phyloP scores from a whole-genome alignment of 768 basidiomycete species.

The Auriscalpium vulgare region DNA sequence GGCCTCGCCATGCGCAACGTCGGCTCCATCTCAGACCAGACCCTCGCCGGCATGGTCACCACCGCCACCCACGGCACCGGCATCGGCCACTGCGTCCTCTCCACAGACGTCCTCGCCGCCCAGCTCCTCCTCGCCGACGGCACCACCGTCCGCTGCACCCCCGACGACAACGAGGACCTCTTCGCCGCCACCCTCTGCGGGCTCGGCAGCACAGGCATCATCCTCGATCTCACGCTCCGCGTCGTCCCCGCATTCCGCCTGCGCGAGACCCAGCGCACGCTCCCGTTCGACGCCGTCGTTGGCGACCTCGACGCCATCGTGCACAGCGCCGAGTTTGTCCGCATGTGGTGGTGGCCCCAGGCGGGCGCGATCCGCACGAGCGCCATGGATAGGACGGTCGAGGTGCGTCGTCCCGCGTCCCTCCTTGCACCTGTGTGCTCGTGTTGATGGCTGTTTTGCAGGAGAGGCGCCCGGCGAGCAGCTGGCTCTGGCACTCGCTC shows the following conservation, averaged over 20 bases:
- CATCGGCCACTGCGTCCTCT: constrained; percentile 68
- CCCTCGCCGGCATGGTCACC: constrained; percentile 83
- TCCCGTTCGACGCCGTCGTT: constrained; percentile 57
- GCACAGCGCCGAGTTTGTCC: constrained; percentile 74
- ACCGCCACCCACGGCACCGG: constrained; percentile 97
- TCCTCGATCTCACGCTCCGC: constrained; percentile 67
- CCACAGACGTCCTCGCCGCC: constrained; percentile 70
- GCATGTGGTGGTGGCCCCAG: constrained; percentile 93
- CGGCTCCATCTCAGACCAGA: constrained; percentile 95
- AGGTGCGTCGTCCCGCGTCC: constrained; percentile 43
- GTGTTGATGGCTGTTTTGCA: constrained; percentile 22
- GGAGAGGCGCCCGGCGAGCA: constrained; percentile 43
- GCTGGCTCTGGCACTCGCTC: constrained; percentile 64
- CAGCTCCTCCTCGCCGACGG: constrained; percentile 75
- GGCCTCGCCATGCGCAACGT: constrained; percentile 85
- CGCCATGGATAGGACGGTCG: constrained; percentile 63
- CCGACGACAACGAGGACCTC: constrained; percentile 55
- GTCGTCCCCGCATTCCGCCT: constrained; percentile 81
- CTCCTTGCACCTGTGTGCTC: constrained; percentile 5
- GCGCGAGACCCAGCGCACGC: constrained; percentile 57
- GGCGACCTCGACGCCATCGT: constrained; percentile 47
- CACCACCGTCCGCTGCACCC: constrained; percentile 57
- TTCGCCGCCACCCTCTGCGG: constrained; percentile 90
- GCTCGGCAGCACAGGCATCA: constrained; percentile 83
- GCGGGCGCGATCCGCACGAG: constrained; percentile 64